Conservation (phyloP, 768 basidiomycete species). For the Brasilioporus rufonigricans region DNA sequence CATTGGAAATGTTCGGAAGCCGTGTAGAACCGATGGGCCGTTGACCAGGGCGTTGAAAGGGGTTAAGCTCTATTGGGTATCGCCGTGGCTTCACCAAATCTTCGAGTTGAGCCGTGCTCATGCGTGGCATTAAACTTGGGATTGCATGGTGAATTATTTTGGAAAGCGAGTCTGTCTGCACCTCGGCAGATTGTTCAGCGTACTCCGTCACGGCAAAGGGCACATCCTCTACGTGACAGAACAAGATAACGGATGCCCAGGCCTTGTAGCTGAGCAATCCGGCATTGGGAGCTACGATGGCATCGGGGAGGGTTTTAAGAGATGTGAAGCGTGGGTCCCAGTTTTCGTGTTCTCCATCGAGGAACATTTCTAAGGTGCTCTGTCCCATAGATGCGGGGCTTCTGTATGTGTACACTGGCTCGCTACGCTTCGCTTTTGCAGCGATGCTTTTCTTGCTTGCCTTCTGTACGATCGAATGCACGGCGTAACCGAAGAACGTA, state of each 20-base stretch:
- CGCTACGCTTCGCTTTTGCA: constrained; percentile 26
- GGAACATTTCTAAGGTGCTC: constrained; percentile 38
- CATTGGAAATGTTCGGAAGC: constrained; percentile 32
- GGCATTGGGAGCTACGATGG: constrained; percentile 41
- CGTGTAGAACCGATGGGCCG: constrained; percentile 24
- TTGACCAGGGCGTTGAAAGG: constrained; percentile 35
- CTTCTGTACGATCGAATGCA: constrained; percentile 31
- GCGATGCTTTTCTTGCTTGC: constrained; percentile 33
- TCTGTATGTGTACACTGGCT: constrained; percentile 35
- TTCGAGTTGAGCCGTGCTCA: constrained; percentile 21
- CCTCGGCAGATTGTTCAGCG: constrained; percentile 36
- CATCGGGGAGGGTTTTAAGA: constrained; percentile 35
- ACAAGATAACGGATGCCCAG: constrained; percentile 38
- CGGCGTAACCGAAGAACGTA: constrained; percentile 38
- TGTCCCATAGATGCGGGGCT: constrained; percentile 37
- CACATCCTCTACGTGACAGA: constrained; percentile 25
- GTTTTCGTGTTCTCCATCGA: constrained; percentile 28
- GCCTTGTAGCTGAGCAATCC: constrained; percentile 36
- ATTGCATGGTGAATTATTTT: constrained; percentile 29
- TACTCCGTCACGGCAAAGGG: constrained; percentile 38
- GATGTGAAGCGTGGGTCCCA: constrained; percentile 26
- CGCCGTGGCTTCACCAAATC: constrained; percentile 25
- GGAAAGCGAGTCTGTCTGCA: constrained; percentile 28
- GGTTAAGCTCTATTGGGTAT: constrained; percentile 32
- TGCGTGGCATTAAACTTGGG: constrained; percentile 22